Conservation (phyloP, 2,329 filamentous ascomycete genomes). For the Botrytis pseudocinerea region DNA sequence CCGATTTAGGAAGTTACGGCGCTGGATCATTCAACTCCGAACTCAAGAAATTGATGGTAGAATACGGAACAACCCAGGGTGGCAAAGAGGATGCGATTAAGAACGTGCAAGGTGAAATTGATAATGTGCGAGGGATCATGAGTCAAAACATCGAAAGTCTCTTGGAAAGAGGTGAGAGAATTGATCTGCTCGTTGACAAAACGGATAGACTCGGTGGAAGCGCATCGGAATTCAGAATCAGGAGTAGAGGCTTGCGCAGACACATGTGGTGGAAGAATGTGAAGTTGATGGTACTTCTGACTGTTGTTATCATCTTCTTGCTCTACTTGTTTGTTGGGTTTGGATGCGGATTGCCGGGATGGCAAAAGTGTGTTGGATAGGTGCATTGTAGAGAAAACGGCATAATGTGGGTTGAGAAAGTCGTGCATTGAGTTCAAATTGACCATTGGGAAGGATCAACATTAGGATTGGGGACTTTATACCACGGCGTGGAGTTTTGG, state of each 20-base stretch:
- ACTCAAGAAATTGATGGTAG: constrained; percentile 75
- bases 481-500: constrained; percentile 25
- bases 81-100: constrained; percentile 78
- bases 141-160: constrained; percentile 91
- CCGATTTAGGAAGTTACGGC: constrained; percentile 81
- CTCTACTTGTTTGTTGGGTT: constrained; percentile 71
- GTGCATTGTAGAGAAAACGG: constrained; percentile 3
- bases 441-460: neutral
- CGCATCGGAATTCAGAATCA: constrained; percentile 85
- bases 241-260: constrained; percentile 81
- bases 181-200: constrained; percentile 94
- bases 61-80: constrained; percentile 76
- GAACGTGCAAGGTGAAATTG: constrained; percentile 85
- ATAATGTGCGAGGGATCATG: constrained; percentile 91
- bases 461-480: constrained; percentile 22
- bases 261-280: constrained; percentile 99
- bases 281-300: constrained; percentile 82
- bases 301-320: constrained; percentile 70
- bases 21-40: constrained; percentile 82
- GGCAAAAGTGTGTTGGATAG: constrained; percentile 40
- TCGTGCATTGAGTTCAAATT: neutral
- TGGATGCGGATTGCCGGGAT: constrained; percentile 67
- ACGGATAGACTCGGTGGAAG: constrained; percentile 88
- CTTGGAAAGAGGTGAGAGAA: constrained; percentile 85
- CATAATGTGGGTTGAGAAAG: constrained; percentile 4